These are phyloP conservation scores for Pleurotus tuoliensis DNA, from an alignment of 768 basidiomycete genomes.

Conservation along the genomic window DNA sequence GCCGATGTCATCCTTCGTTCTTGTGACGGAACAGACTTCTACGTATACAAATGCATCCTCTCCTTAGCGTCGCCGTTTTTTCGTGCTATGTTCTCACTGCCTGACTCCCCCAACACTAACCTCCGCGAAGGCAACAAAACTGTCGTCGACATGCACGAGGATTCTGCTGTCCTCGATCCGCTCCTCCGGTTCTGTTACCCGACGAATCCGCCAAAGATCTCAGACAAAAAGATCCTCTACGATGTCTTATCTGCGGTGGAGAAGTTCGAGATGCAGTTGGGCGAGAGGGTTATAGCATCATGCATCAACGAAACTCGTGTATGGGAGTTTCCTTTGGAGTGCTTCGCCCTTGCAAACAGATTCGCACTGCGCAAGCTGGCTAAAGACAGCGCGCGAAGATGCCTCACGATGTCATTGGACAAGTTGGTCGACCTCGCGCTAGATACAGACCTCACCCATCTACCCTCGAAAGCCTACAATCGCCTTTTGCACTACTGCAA, in stretches of 20 bases:
- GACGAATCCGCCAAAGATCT: neutral
- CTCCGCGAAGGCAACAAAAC: neutral
- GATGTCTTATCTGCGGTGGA: neutral
- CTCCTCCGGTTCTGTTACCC: neutral
- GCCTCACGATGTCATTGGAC: neutral
- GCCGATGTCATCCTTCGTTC: constrained; percentile 8
- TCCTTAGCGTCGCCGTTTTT: neutral
- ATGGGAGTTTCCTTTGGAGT: neutral
- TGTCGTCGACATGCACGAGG: neutral
- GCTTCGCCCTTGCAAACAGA: neutral
- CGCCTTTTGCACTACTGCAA: neutral
- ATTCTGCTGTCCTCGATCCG: neutral
- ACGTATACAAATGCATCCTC: neutral
- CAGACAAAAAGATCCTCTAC: neutral
- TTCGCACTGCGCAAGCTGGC: neutral
- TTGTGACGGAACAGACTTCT: constrained; percentile 1
- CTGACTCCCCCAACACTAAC: neutral
- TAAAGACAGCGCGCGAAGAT: neutral
- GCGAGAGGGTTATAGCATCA: neutral
- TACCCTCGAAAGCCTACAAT: neutral
- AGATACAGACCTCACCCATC: neutral
- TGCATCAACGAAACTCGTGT: neutral
- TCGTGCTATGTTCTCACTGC: neutral
- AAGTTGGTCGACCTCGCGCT: neutral
- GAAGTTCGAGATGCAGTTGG: neutral